These are phyloP conservation scores for Mortierella sp. DNA, from an alignment of 371 early-diverging fungal genomes.

Conservation along the genomic window DNA sequence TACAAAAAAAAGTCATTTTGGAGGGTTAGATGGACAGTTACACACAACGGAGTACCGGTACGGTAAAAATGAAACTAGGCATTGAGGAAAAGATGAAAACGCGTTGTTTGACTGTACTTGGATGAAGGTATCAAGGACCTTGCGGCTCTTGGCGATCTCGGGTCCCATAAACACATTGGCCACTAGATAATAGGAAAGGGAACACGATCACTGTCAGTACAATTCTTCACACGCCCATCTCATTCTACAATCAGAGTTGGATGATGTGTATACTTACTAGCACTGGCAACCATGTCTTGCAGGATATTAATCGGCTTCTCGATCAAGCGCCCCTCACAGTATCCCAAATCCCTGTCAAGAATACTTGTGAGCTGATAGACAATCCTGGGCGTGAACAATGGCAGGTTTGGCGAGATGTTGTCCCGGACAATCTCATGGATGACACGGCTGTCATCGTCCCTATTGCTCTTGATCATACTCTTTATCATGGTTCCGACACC, in stretches of 20 bases:
- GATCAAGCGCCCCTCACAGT: conserved; percentile 22
- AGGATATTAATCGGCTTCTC: conserved; percentile 31
- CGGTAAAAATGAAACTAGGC: no score
- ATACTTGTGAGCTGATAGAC: conserved; percentile 17
- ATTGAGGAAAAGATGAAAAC: not conserved
- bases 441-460: conserved; percentile 14
- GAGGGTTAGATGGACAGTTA: no score
- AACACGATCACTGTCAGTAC: not conserved
- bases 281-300: conserved; percentile 47
- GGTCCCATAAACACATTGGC: conserved; percentile 43
- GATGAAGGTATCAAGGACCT: conserved; percentile 38
- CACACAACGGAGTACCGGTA: no score
- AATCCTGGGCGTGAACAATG: conserved; percentile 42
- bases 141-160: conserved; percentile 26
- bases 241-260: not conserved
- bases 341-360: conserved; percentile 21
- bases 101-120: not conserved
- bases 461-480: conserved; percentile 30
- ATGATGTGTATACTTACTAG: conserved; percentile 36
- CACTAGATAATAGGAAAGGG: conserved; percentile 12
- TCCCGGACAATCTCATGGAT: conserved; percentile 38
- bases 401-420: conserved; percentile 31
- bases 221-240: not conserved
- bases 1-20: not conserved
- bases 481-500: conserved; percentile 16